A percentile compares a stretch with the other conserved stretches of the same genome.
Conservation (phyloP, 129 eudicot species). For the Chrysanthemum makinoi region DNA sequence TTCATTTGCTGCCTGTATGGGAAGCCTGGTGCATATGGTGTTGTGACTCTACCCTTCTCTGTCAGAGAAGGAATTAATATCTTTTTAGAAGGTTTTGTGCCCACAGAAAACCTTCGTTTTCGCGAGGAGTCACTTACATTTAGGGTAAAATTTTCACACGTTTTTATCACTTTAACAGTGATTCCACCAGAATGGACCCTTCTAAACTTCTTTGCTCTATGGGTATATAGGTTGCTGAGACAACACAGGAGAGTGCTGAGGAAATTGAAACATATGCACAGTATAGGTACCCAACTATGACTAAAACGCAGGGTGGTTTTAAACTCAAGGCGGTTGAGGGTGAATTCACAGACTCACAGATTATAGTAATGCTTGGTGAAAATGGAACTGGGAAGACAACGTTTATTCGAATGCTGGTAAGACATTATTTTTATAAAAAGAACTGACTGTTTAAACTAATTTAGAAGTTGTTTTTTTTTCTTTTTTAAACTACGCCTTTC, state of each 20-base stretch:
- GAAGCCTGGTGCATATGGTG: too few species aligned
- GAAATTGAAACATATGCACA: constrained; percentile 83
- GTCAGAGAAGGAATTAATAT: too few species aligned
- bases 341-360: constrained; percentile 32
- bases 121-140: too few species aligned
- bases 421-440: not conserved
- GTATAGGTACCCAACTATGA: constrained; percentile 44
- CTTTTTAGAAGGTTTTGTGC: too few species aligned
- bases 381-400: constrained; percentile 51
- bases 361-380: constrained; percentile 89
- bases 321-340: constrained; percentile 75
- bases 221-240: constrained; percentile 62
- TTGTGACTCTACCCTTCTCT: too few species aligned
- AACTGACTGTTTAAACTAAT: too few species aligned
- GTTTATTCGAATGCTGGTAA: constrained; percentile 75
- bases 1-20: too few species aligned
- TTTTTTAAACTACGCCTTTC: too few species aligned
- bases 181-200: too few species aligned
- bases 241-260: constrained; percentile 47
- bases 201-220: not conserved
- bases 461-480: too few species aligned
- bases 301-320: constrained; percentile 53
- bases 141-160: too few species aligned
- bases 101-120: constrained; percentile 65
- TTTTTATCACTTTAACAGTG: too few species aligned